Conservation (phyloP, 2,329 filamentous ascomycete genomes). For the Canariomyces notabilis region DNA sequence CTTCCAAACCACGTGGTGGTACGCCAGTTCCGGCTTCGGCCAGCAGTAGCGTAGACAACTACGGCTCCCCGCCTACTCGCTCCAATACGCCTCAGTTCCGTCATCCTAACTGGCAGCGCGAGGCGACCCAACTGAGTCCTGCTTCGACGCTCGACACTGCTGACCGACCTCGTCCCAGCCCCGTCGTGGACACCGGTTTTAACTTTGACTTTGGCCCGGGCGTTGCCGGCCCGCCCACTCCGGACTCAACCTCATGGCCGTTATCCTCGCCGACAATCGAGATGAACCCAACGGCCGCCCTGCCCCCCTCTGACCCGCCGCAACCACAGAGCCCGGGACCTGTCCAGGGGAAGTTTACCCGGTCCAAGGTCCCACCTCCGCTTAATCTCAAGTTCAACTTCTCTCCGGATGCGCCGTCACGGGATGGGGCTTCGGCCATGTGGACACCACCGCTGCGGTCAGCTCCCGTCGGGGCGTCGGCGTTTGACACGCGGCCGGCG, state of each 20-base stretch:
- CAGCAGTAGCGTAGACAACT: slow-evolving; percentile 13
- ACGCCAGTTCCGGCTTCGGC: slow-evolving; percentile 9
- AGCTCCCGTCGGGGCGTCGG: not conserved
- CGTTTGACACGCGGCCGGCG: slow-evolving; percentile 16
- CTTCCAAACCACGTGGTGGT: slow-evolving; percentile 4
- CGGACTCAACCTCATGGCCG: slow-evolving; percentile 23
- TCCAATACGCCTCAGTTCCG: slow-evolving; percentile 21
- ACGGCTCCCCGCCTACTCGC: slow-evolving; percentile 16
- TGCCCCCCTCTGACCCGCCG: not conserved
- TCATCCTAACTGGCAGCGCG: slow-evolving; percentile 10
- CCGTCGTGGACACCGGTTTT: slow-evolving; percentile 22
- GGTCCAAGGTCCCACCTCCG: slow-evolving; percentile 20
- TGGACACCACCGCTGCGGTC: slow-evolving; percentile 21
- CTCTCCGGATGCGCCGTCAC: slow-evolving; percentile 21
- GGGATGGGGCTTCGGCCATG: slow-evolving; percentile 14
- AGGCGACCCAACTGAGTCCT: slow-evolving; percentile 11
- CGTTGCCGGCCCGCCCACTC: slow-evolving; percentile 17
- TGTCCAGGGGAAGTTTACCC: slow-evolving; percentile 8
- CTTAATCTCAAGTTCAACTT: slow-evolving; percentile 27
- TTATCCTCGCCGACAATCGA: slow-evolving; percentile 14
- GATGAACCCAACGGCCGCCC: not conserved
- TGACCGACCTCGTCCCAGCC: slow-evolving; percentile 11
- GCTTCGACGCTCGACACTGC: slow-evolving; percentile 7
- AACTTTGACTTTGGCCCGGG: slow-evolving; percentile 25
- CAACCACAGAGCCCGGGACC: not conserved